Conservation (phyloP, 768 basidiomycete species). For the Stropharia rugosoannulata region DNA sequence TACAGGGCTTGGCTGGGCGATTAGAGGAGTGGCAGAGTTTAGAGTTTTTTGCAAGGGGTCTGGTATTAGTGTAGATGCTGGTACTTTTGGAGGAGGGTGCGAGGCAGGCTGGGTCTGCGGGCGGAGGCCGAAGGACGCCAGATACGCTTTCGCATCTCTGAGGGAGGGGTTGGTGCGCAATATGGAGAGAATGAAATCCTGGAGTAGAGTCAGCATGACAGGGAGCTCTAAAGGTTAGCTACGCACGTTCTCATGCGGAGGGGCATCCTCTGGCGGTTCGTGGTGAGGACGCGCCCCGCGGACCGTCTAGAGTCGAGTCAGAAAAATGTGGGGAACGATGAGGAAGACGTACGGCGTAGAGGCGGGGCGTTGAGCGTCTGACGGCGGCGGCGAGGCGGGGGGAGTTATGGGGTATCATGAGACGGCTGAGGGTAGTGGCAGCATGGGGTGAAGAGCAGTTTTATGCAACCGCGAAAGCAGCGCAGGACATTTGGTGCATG, state of each 20-base stretch:
- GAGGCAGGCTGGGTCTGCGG: slow-evolving; percentile 35
- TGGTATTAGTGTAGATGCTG: slow-evolving; percentile 25
- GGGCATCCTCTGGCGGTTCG: slow-evolving; percentile 36
- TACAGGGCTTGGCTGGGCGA: slow-evolving; percentile 49
- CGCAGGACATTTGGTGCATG: slow-evolving; percentile 8
- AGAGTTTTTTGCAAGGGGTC: slow-evolving; percentile 28
- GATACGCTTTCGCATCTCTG: slow-evolving; percentile 87
- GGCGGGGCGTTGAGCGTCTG: slow-evolving; percentile 35
- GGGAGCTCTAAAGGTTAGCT: slow-evolving; percentile 1
- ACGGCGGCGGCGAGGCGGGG: slow-evolving; percentile 31
- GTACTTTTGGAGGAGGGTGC: slow-evolving; percentile 24
- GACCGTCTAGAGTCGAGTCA: slow-evolving; percentile 34
- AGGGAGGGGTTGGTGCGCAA: slow-evolving; percentile 89
- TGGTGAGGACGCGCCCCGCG: slow-evolving; percentile 34
- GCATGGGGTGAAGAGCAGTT: slow-evolving; percentile 28
- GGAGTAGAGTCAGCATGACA: slow-evolving; percentile 13
- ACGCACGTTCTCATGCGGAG: slow-evolving; percentile 52
- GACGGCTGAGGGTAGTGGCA: slow-evolving; percentile 16
- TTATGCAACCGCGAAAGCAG: slow-evolving; percentile 28
- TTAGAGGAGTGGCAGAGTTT: slow-evolving; percentile 31
- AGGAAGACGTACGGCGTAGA: slow-evolving; percentile 49
- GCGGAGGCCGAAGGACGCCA: slow-evolving; percentile 85
- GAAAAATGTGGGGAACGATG: slow-evolving; percentile 11
- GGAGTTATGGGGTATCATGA: slow-evolving; percentile 38
- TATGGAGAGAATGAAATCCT: slow-evolving; percentile 98